Conservation (phyloP, 2,329 filamentous ascomycete species). For the Aspergillus tubingensis region DNA sequence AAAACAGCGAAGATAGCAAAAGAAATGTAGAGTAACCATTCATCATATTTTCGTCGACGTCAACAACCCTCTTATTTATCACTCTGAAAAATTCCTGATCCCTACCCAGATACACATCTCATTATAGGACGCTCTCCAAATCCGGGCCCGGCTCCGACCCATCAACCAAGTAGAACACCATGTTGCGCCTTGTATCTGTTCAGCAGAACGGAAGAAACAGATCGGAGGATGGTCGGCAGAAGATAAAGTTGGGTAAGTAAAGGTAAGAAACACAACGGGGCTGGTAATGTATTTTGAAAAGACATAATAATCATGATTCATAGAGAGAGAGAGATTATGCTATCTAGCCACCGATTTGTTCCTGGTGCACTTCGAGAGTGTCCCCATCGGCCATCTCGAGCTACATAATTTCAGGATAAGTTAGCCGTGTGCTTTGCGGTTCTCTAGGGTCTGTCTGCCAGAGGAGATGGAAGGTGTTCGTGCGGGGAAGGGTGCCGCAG, state of each 20-base stretch:
- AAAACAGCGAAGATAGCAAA: too few relatives aligned
- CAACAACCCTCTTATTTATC: too few relatives aligned
- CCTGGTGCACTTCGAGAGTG: conserved; percentile 94
- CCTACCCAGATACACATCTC: too few relatives aligned
- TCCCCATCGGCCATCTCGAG: conserved; percentile 97
- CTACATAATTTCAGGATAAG: conserved; percentile 50
- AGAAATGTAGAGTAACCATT: too few relatives aligned
- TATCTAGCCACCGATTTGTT: conserved; percentile 79
- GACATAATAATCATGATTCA: conserved; percentile 5
- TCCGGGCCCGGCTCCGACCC: too few relatives aligned
- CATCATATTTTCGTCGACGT: too few relatives aligned
- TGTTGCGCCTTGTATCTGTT: too few relatives aligned
- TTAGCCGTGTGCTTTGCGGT: background rate
- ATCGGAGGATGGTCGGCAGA: background rate
- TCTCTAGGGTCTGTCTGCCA: too few relatives aligned
- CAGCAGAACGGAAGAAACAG: too few relatives aligned
- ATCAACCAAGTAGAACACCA: too few relatives aligned
- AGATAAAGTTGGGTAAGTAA: background rate
- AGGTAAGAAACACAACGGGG: background rate
- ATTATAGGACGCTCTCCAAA: too few relatives aligned
- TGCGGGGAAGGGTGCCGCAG: background rate
- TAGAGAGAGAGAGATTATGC: background rate
- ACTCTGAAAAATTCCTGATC: too few relatives aligned
- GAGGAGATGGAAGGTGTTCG: background rate
- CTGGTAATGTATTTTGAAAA: background rate